Evolutionary conservation across 345 rosid species (phyloP).

Genomic region (Sonneratia caseolaris): DNA sequence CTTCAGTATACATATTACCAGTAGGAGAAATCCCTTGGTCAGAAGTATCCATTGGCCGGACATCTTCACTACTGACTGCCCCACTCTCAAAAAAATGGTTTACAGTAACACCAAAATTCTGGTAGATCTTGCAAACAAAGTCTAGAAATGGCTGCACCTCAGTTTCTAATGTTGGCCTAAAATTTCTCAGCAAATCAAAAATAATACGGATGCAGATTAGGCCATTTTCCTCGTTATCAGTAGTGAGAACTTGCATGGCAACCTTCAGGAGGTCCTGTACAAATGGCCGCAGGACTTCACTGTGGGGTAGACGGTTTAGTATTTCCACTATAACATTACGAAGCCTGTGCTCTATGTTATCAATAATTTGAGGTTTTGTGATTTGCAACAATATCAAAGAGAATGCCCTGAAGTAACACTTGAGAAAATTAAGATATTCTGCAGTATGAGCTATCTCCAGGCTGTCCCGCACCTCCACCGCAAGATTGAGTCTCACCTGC

Average conservation of each 20-base stretch:
- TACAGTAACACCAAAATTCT: slow-evolving; percentile 70
- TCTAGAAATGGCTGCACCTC: slow-evolving; percentile 96
- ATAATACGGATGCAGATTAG: slow-evolving; percentile 88
- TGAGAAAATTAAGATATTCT: slow-evolving; percentile 87
- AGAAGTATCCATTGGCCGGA: slow-evolving; percentile 69
- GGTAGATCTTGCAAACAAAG: slow-evolving; percentile 94
- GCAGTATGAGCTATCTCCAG: slow-evolving; percentile 97
- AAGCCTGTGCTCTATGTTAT: slow-evolving; percentile 85
- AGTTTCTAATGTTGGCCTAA: slow-evolving; percentile 79
- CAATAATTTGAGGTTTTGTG: slow-evolving; percentile 72
- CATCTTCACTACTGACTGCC: slow-evolving; percentile 45
- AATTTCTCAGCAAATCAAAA: slow-evolving; percentile 88
- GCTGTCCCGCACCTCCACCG: slow-evolving; percentile 93
- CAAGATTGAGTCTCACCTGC: slow-evolving; percentile 74
- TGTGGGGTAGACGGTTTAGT: slow-evolving; percentile 88
- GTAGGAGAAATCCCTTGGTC: slow-evolving; percentile 52
- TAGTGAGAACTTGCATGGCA: slow-evolving; percentile 91
- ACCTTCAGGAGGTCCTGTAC: slow-evolving; percentile 95
- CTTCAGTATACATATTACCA: slow-evolving; percentile 31
- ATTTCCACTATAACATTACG: slow-evolving; percentile 88
- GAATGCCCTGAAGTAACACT: slow-evolving; percentile 89
- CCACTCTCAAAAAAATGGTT: slow-evolving; percentile 78
- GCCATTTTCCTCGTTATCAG: slow-evolving; percentile 95
- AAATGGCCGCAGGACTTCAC: slow-evolving; percentile 96
- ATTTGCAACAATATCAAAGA: slow-evolving; percentile 62